Base-by-base conservation (phyloP, 495 filamentous ascomycete species). In the Podospora didyma region DNA sequence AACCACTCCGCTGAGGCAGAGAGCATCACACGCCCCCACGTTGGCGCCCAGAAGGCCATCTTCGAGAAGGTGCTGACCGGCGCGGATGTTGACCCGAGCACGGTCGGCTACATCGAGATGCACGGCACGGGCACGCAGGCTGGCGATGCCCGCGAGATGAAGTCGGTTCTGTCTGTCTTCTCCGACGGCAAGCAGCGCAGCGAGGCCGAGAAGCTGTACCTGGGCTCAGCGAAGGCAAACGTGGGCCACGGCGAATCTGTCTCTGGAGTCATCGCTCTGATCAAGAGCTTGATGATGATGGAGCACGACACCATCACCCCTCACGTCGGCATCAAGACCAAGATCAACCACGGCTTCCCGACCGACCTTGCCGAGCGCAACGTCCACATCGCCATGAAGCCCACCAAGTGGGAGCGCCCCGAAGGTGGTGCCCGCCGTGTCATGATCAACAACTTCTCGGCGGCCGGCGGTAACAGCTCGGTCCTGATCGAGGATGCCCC, bases 261-360 rank as follows among this genome's bases (percentile, higher is more conserved):
- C 0, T 92, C 90, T 28, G 90, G 91, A 54, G 81, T 92, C 34
- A 85, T 85, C 3, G 81, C 85, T 1, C 73, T 96, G 22, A 78
- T 89, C 66, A 96, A 96, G 69, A 81, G 90, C 0, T 66, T 96
- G 53, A 69, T 93, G 68, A 96, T 96, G 90, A 75, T 94, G 73
- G 45, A 21, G 22, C 45, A 14, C 45, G 19, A 47, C 14, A 42
- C 14, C 39, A 42, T 42, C 12, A 42, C 39, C n/a, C n/a, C 26
- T 9, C 26, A 31, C 56, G 83, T 85, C 58, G 89, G 89, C 34
- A 91, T 91, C 74, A 92, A 94, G 74, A 86, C 78, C 20, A 80
- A 57, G 57, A 91, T 76, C 85, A 94, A 76, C 81, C 87, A 68
- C 56, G 85, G 80, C 39, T 92, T 90, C 73, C 88, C 89, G 0